These are phyloP conservation scores for Xylariaceae sp. DNA, from an alignment of 2,329 filamentous ascomycete species.

Conservation along the genomic window DNA sequence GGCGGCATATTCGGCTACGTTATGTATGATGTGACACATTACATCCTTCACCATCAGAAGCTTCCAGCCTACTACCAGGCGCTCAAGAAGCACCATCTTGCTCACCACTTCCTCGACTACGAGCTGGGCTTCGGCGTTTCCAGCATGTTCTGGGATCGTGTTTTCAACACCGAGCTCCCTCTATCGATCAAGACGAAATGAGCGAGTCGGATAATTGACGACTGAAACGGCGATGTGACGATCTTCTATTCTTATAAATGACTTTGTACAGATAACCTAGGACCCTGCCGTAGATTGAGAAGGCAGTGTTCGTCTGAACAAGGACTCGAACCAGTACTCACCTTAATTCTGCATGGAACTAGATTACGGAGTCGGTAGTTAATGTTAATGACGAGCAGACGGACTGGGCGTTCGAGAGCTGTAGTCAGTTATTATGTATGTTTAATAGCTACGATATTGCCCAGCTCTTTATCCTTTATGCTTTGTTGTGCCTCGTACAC, in stretches of 20 bases:
- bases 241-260: neutral
- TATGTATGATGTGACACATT: conserved; percentile 95
- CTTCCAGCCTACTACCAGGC: conserved; percentile 84
- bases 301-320: conserved; percentile 4
- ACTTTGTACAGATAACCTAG: conserved; percentile 11
- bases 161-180: conserved; percentile 82
- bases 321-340: conserved; percentile 7
- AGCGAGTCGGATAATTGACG: neutral
- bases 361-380: conserved; percentile 5
- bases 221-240: conserved; percentile 1
- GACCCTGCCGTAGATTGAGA: neutral
- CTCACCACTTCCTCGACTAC: conserved; percentile 97
- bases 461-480: too few relatives aligned
- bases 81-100: conserved; percentile 95
- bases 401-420: neutral
- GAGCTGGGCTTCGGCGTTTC: conserved; percentile 97
- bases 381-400: conserved; percentile 13
- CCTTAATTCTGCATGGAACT: conserved; percentile 4
- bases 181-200: conserved; percentile 35
- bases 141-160: conserved; percentile 87
- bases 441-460: neutral
- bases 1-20: conserved; percentile 94
- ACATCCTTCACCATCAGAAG: conserved; percentile 95
- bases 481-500: too few relatives aligned
- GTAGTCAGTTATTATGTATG: neutral